These are phyloP conservation scores for Luzula sylvatica DNA, from an alignment of 176 grass and related monocot genomes.

Conservation along the genomic window DNA sequence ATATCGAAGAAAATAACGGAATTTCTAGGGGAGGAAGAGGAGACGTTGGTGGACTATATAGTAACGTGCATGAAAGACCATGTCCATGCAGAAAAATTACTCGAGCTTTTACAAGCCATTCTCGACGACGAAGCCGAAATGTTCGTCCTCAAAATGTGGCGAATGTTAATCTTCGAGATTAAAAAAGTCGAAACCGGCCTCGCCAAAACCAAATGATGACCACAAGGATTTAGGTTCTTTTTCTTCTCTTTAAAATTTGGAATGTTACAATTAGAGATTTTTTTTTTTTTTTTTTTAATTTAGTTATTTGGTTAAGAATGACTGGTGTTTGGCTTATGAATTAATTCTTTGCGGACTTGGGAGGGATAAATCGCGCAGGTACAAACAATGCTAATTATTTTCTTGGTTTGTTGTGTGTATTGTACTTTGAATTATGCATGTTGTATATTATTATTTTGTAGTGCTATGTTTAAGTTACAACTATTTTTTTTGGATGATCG, in stretches of 20 bases:
- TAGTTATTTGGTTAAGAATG: too few species aligned
- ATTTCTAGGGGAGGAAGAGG: constrained; percentile 97
- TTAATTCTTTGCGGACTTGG: too few species aligned
- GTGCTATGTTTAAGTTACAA: too few species aligned
- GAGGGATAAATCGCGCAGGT: background rate
- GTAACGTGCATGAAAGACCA: constrained; percentile 94
- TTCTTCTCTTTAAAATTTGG: constrained; percentile 10
- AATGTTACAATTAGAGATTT: constrained; percentile 15
- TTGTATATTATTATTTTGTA: too few species aligned
- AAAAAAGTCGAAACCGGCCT: constrained; percentile 87
- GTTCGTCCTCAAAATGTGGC: constrained; percentile 99
- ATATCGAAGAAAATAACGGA: constrained; percentile 97
- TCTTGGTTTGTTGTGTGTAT: too few species aligned
- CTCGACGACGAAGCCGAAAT: constrained; percentile 93
- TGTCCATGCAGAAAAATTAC: constrained; percentile 74
- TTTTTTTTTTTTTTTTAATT: background rate
- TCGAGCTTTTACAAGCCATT: constrained; percentile 86
- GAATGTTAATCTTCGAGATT: constrained; percentile 99
- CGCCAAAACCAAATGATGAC: constrained; percentile 30
- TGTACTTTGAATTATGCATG: too few species aligned
- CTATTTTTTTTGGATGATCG: too few species aligned
- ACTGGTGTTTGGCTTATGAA: too few species aligned
- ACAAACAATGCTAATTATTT: too few species aligned
- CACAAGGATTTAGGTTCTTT: constrained; percentile 32
- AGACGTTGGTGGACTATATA: constrained; percentile 94